Base-by-base conservation (phyloP, 495 filamentous ascomycete species). In the Margaritispora aquatica region DNA sequence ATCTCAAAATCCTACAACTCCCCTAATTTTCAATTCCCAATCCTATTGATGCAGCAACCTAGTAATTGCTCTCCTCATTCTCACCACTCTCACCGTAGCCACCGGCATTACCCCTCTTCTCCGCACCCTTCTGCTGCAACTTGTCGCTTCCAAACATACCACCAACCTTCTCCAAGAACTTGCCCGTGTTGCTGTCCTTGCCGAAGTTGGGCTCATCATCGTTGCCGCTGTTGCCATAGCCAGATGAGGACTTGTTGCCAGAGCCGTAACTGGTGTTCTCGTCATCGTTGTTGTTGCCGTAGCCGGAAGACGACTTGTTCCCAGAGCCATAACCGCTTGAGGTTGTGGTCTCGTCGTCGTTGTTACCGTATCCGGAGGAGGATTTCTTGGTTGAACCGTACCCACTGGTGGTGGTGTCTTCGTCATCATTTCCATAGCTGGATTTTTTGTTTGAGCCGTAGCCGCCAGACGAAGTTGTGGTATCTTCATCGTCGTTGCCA, bases 121-220 rank as follows among this genome's bases (percentile, higher is more conserved):
- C 54, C 44, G 70, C 69, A 20, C 75, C 70, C 70, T 74, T 75
- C 65, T 70, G 63, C 1, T 41, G 20, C 4, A 73, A 70, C 60
- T 71, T 73, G 22, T 71, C 68, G 52, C 70, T 74, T 44, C 71
- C 62, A 46, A 75, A 57, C 51, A 75, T 52, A 49, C 64, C 56
- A 2, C 76, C 73, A 34, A 66, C 72, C 66, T 77, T 79, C 62
- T 77, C 73, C 69, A 78, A 67, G 10, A 79, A 13, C 63, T 77
- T 77, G 26, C 73, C 75, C 3, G 69, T 53, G 9, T 64, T 75
- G 44, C 69, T 73, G 59, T 77, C 75, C 54, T 52, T 50, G 13
- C 51, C 38, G 23, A 22, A 31, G 49, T 64, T 50, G 2, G 34
- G 44, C 36, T 26, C 19, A 1, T 46, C 51, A 7, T 49, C 48